Evolutionary conservation across 768 basidiomycete species (phyloP).

Genomic region (Naganishia friedmannii): DNA sequence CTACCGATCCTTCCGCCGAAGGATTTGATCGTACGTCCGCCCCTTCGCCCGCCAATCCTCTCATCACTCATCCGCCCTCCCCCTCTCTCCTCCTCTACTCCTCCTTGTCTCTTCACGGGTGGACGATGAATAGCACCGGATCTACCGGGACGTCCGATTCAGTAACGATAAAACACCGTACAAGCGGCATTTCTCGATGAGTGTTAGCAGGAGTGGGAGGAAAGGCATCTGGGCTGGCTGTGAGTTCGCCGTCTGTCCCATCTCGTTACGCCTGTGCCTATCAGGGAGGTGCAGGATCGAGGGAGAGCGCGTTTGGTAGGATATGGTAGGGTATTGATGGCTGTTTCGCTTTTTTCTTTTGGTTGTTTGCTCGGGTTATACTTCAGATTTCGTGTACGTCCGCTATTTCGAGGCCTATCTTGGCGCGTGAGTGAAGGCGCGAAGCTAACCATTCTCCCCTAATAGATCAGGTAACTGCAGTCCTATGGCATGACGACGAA

Average conservation of each 20-base stretch:
- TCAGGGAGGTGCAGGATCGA: too few relatives aligned
- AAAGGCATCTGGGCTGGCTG: slow-evolving; percentile 88
- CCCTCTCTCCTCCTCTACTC: neutral
- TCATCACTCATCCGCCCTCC: neutral
- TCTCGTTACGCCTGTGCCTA: neutral
- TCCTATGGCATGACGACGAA: neutral
- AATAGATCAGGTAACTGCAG: slow-evolving; percentile 12
- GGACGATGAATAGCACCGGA: slow-evolving; percentile 61
- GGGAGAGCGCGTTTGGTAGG: too few relatives aligned
- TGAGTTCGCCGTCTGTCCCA: slow-evolving; percentile 54
- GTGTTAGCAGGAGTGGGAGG: slow-evolving; percentile 80
- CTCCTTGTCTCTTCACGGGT: slow-evolving; percentile 2
- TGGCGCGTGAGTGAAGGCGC: neutral
- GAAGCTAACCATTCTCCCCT: neutral
- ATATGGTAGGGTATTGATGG: neutral
- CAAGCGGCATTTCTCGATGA: slow-evolving; percentile 75
- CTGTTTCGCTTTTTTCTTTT: neutral
- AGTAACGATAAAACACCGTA: slow-evolving; percentile 68
- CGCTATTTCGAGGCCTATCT: neutral
- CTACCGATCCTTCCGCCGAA: slow-evolving; percentile 85
- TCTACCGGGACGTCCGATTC: slow-evolving; percentile 82
- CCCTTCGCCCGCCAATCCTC: neutral
- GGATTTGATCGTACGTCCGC: slow-evolving; percentile 63
- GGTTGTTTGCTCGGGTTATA: too few relatives aligned
- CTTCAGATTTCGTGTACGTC: neutral